Base-by-base conservation (phyloP, 257 asterid species). In the Solanum medicagineum region DNA sequence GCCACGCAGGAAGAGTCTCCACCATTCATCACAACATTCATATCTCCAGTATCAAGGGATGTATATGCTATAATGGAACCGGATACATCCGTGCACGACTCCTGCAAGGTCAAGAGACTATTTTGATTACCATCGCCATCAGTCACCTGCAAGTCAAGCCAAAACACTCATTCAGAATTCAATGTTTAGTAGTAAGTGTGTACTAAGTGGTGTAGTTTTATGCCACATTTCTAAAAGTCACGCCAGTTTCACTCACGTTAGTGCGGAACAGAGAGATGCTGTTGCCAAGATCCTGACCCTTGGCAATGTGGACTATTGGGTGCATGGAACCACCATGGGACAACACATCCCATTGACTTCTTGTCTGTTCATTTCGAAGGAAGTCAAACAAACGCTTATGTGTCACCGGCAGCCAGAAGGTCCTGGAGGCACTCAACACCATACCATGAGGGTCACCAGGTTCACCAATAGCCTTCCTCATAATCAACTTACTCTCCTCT, bases 381-480 rank as follows among this genome's bases (percentile, higher is more conserved):
- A 93, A 95, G 40, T 92, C 94, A 42, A 95, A 87, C 62, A 96
- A 87, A 12, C 86, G 90, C 3, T 84, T 88, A 1, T 86, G 91
- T 2, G 92, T 81, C 7, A 95, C 91, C 0, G 99, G 98, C 92
- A 96, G 82, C 97, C 97, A 91, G 55, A 91, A 87, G 55, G 94
- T 91, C 8, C 91, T 91, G 4, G 94, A 83, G 40, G 99, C 98
- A 66, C 99, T 92, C 93, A 96, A 49, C 81, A 96, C 90, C 56
- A 93, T 83, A 49, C 98, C 99, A 3, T 90, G 88, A 22, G 98
- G 97, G 88, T 93, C 98, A 53, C 96, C 97, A 20, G 90, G 90
- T 77, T 88, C 86, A 60, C 95, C 95, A 8, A 54, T 45, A 89
- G 95, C 90, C 88, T 92, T 88, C 51, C 98, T 89, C 88, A 90